Evolutionary conservation across 2,329 filamentous ascomycete genomes (phyloP).

Genomic region (Colletotrichum sp.): DNA sequence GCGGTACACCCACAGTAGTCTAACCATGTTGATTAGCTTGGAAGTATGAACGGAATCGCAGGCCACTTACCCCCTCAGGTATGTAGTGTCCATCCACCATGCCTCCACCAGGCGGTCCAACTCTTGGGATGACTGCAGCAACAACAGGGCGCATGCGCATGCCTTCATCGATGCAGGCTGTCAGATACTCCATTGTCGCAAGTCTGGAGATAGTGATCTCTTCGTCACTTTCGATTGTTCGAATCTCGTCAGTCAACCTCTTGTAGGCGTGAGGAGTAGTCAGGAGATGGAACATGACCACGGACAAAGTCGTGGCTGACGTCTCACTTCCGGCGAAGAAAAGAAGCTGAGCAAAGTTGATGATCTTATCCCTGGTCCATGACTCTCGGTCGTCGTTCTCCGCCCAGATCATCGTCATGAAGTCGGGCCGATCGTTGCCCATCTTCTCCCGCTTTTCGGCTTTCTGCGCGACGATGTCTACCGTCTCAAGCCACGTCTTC

Average conservation of each 20-base stretch:
- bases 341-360: neutral
- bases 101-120: constrained; percentile 25
- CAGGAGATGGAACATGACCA: neutral
- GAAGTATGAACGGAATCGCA: neutral
- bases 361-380: neutral
- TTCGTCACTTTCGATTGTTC: constrained; percentile 31
- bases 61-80: constrained; percentile 30
- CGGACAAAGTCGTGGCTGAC: neutral
- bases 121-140: neutral
- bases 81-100: constrained; percentile 33
- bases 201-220: constrained; percentile 35
- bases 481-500: constrained; percentile 9
- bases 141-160: constrained; percentile 39
- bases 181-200: constrained; percentile 29
- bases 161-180: constrained; percentile 40
- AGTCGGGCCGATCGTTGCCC: neutral
- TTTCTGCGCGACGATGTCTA: neutral
- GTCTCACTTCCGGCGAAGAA: neutral
- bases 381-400: neutral
- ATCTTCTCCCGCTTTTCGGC: neutral
- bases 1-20: neutral
- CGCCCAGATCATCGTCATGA: neutral
- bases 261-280: neutral
- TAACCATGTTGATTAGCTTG: neutral
- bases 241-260: constrained; percentile 37